Evolutionary conservation across 257 asterid species (phyloP).

Genomic region (Pogostemon cablin): DNA sequence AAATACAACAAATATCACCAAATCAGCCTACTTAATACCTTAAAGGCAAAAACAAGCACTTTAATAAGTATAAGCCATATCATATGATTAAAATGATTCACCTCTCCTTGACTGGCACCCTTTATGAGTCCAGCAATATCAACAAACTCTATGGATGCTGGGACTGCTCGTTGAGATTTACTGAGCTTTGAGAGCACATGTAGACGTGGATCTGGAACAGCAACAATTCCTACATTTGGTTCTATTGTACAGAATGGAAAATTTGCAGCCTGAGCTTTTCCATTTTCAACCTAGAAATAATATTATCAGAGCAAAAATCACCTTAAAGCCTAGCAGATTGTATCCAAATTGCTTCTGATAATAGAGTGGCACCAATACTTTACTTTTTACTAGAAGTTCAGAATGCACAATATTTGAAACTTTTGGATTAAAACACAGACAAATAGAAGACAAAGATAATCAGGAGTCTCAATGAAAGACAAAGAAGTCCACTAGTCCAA

Average conservation of each 20-base stretch:
- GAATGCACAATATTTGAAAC: neutral
- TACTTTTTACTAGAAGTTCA: neutral
- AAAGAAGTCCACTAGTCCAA: conserved; percentile 6
- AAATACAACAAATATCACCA: conserved; percentile 30
- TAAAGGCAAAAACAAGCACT: conserved; percentile 17
- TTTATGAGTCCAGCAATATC: conserved; percentile 98
- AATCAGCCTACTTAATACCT: conserved; percentile 19
- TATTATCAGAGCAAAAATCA: conserved; percentile 7
- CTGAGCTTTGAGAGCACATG: conserved; percentile 80
- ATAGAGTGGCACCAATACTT: conserved; percentile 19
- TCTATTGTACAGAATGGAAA: conserved; percentile 96
- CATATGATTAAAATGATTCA: conserved; percentile 35
- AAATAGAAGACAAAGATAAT: neutral
- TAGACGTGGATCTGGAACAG: conserved; percentile 93
- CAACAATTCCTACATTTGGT: conserved; percentile 94
- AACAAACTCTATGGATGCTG: conserved; percentile 95
- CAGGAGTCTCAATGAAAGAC: conserved; percentile 11
- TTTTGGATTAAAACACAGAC: conserved; percentile 5
- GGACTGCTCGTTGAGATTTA: conserved; percentile 80
- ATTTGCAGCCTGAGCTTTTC: conserved; percentile 99
- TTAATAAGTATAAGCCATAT: conserved; percentile 22
- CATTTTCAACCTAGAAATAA: conserved; percentile 86
- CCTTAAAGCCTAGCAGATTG: neutral
- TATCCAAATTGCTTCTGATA: conserved; percentile 13
- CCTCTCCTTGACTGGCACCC: conserved; percentile 99